Conservation (phyloP, 805 yeast species). For the Cyberlindnera samutprakarnensis region DNA sequence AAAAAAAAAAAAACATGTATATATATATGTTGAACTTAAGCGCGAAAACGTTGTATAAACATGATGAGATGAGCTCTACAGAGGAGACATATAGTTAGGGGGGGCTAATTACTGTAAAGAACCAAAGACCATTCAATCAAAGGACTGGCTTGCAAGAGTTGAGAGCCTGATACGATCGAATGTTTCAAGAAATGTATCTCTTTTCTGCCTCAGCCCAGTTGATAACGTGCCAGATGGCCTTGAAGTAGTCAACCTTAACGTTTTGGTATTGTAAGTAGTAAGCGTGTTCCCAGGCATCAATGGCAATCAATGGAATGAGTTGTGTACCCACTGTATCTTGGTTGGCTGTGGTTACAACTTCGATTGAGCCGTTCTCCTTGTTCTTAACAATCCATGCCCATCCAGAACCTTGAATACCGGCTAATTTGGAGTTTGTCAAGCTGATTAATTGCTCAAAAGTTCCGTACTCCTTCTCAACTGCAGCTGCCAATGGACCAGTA, state of each 20-base stretch:
- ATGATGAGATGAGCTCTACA: no score
- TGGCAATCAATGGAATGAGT: conserved; percentile 71
- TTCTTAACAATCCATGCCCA: conserved; percentile 91
- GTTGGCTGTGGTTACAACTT: conserved; percentile 74
- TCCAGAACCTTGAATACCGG: conserved; percentile 91
- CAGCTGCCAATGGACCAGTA: conserved; percentile 49
- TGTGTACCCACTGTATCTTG: conserved; percentile 75
- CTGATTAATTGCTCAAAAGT: conserved; percentile 59
- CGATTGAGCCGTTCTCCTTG: conserved; percentile 64
- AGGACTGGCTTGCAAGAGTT: no score
- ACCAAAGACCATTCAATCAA: no score
- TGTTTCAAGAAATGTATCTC: conserved; percentile 46
- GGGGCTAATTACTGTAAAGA: no score
- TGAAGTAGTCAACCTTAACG: conserved; percentile 86
- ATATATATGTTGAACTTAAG: no score
- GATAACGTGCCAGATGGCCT: conserved; percentile 89
- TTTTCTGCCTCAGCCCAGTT: conserved; percentile 88
- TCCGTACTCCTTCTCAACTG: conserved; percentile 61
- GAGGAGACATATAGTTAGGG: no score
- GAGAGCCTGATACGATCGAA: no score
- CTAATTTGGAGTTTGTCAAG: conserved; percentile 61
- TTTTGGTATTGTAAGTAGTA: conserved; percentile 90
- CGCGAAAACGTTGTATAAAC: no score
- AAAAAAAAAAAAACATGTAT: no score
- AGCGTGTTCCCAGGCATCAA: conserved; percentile 97